These are phyloP conservation scores for Metarhizium album DNA, from an alignment of 2,329 filamentous ascomycete genomes.

Conservation along the genomic window DNA sequence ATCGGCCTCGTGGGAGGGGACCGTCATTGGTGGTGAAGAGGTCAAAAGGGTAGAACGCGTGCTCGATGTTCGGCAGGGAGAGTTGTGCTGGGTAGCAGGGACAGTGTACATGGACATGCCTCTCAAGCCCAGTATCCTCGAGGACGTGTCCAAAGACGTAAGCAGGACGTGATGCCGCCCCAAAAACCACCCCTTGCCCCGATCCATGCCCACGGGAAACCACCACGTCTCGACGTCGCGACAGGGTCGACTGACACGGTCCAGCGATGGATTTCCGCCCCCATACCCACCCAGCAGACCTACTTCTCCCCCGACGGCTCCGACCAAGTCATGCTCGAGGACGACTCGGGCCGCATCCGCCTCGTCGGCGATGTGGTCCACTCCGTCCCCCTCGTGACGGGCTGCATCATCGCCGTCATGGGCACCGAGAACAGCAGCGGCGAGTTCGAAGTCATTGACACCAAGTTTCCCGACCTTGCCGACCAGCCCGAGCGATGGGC, in stretches of 20 bases:
- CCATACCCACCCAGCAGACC: constrained; percentile 61
- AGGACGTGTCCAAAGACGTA: constrained; percentile 89
- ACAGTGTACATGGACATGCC: constrained; percentile 98
- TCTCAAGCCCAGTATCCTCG: constrained; percentile 88
- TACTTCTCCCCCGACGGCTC: constrained; percentile 54
- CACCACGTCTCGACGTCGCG: constrained; percentile 3
- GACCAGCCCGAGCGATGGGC: constrained; percentile 75
- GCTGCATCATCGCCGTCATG: constrained; percentile 87
- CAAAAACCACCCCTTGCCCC: too few relatives aligned
- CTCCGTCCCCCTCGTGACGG: constrained; percentile 70
- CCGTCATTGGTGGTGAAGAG: constrained; percentile 65
- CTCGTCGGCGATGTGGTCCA: constrained; percentile 62
- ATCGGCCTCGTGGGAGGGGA: constrained; percentile 63
- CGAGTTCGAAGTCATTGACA: constrained; percentile 83
- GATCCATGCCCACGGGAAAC: not conserved
- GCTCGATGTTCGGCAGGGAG: constrained; percentile 87
- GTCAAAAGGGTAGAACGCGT: constrained; percentile 76
- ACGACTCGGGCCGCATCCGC: constrained; percentile 82
- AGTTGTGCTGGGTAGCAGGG: constrained; percentile 89
- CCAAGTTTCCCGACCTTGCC: constrained; percentile 78
- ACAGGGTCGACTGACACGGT: not conserved
- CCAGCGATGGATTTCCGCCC: constrained; percentile 81
- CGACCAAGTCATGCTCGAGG: constrained; percentile 78
- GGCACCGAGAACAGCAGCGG: constrained; percentile 89
- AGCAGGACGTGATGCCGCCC: constrained; percentile 12